Evolutionary conservation across 257 asterid genomes (phyloP).

Genomic region (Leptodermis oblonga): DNA sequence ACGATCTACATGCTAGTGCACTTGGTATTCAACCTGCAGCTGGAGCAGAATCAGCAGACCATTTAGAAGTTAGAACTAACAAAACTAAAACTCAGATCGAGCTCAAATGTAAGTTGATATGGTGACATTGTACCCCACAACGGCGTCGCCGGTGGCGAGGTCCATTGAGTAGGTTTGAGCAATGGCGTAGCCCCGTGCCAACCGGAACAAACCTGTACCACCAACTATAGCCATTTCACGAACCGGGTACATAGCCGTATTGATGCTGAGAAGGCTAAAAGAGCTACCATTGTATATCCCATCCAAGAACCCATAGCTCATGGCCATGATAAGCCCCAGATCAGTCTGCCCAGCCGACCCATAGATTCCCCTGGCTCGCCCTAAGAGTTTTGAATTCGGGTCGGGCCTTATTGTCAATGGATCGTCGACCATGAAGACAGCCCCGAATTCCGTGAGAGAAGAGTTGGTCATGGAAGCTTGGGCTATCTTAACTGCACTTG

Average conservation of each 20-base stretch:
- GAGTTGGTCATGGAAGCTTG: constrained; percentile 29
- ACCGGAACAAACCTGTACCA: constrained; percentile 74
- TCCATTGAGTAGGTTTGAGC: constrained; percentile 46
- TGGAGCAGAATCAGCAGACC: no score
- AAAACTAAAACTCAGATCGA: neutral
- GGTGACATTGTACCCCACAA: constrained; percentile 67
- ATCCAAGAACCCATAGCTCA: constrained; percentile 51
- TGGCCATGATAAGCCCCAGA: constrained; percentile 53
- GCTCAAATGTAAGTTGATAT: constrained; percentile 35
- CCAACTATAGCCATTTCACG: constrained; percentile 88
- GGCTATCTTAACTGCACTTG: constrained; percentile 49
- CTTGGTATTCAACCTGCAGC: neutral
- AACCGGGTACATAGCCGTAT: constrained; percentile 32
- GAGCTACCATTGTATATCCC: constrained; percentile 70
- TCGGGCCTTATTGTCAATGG: constrained; percentile 61
- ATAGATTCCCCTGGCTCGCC: constrained; percentile 78
- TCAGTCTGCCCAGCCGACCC: constrained; percentile 64
- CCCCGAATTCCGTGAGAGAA: constrained; percentile 47
- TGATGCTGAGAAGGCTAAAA: constrained; percentile 60
- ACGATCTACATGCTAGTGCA: neutral
- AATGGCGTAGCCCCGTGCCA: constrained; percentile 71
- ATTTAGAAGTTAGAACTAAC: neutral
- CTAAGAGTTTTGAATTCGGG: constrained; percentile 43
- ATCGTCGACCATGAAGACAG: constrained; percentile 58
- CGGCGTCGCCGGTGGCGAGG: constrained; percentile 46